phyloP scores from a whole-genome alignment of 129 eudicot genomes.

The Gnaphalium uliginosum region DNA sequence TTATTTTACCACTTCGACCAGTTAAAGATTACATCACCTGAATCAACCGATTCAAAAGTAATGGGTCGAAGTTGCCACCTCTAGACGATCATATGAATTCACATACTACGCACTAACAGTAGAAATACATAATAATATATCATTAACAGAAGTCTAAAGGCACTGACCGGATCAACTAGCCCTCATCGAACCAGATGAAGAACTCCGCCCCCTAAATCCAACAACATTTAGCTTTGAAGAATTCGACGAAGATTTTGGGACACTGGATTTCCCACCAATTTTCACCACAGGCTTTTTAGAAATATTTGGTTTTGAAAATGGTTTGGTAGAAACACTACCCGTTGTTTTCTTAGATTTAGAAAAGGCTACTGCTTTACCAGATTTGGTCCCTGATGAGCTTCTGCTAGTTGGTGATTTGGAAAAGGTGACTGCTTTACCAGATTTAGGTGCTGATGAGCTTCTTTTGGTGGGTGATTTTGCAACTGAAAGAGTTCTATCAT shows the following conservation, averaged over 20 bases:
- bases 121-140: conserved; percentile 1
- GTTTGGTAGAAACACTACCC: conserved; percentile 11
- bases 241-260: conserved; percentile 42
- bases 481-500: conserved; percentile 29
- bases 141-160: conserved; percentile 4
- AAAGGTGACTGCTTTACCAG: conserved; percentile 33
- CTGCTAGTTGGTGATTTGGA: conserved; percentile 39
- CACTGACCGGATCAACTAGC: conserved; percentile 22
- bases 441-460: conserved; percentile 37
- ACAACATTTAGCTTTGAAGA: conserved; percentile 69
- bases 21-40: neutral
- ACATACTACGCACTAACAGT: neutral
- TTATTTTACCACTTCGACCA: neutral
- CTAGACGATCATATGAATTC: neutral
- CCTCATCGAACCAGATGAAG: conserved; percentile 41
- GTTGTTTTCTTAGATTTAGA: conserved; percentile 35
- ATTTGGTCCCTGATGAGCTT: conserved; percentile 29
- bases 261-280: conserved; percentile 40
- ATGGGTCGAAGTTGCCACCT: neutral
- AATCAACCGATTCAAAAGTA: neutral
- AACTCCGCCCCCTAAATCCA: conserved; percentile 87
- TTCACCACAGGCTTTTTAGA: conserved; percentile 29
- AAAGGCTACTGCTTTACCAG: conserved; percentile 34
- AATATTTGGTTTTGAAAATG: conserved; percentile 31
- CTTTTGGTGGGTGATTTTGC: conserved; percentile 42